Evolutionary conservation across 106 monocot species (phyloP), one percentile per base, ranked within the genome.

Genomic region (Apostasia ramifera): DNA sequence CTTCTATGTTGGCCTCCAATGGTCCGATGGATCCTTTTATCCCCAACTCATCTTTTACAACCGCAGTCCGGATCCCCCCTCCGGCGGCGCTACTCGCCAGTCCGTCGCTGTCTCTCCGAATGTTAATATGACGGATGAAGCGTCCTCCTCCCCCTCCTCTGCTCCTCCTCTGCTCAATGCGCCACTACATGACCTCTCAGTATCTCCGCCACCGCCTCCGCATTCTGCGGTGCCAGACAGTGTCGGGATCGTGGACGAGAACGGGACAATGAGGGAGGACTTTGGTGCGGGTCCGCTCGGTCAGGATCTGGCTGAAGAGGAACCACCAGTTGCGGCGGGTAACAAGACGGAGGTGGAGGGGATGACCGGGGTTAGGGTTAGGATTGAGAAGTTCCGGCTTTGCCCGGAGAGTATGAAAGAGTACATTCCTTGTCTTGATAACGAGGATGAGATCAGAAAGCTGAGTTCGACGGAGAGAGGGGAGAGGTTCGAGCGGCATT

Each of bases 361-460:
- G 38, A 52, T n/a, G 43, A 70, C 5, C 10, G 73, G 62, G 63
- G 63, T 44, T 56, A 48, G 65, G 67, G 69, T 53, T 44, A 75
- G 60, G 55, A 70, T 98, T 52, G 61, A 59, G 66, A 89, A 66
- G 80, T 97, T 84, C 60, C 37, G 44, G 57, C 8, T 82, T n/a
- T 98, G 97, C 67, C 83, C 78, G 40, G 68, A 63, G 76, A 79
- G 81, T 10, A 85, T 85, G 92, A 80, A 73, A 70, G 97, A 98
- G 77, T 92, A 90, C 59, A 85, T 98, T 44, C 97, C 97, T 39
- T 98, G 97, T 59, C 56, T 98, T 82, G 97, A 92, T 57, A 98
- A 98, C 53, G 79, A 58, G 55, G 89, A 87, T 70, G 87, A 63
- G 65, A 87, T 90, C 47, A 68, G 43, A 66, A 79, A 59, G 73